Evolutionary conservation across 306 rosid genomes (phyloP), one percentile per base, ranked within the genome.

Genomic region (Abrus precatorius): DNA sequence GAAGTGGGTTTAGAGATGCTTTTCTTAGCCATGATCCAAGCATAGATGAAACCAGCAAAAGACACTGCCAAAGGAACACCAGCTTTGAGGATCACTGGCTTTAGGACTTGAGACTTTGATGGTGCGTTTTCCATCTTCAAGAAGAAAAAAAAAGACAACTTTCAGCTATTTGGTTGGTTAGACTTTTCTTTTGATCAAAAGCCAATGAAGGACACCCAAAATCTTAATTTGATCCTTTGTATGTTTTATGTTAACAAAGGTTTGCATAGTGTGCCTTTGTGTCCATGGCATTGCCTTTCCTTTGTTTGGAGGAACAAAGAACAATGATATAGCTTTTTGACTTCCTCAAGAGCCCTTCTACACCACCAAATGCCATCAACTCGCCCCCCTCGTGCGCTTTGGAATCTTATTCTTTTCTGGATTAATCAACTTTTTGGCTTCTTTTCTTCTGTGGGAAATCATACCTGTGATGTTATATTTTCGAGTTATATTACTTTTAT

Each of bases 51-150:
- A 76, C 90, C 92, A 81, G 87, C 97, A 43, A 88, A 30, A 44
- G 95, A 85, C 43, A 90, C 9, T 14, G 90, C 89, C 52, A 92
- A 52, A 74, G 98, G 88, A 83, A 94, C 74, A 33, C 90, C 94
- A 75, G 82, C 86, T 92, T 88, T 92, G 56, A 89, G 82, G 71
- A 89, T 33, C 61, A 85, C 36, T 77, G 91, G 88, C 86, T 78
- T 85, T 33, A 86, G 20, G 6, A 64, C 32, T 53, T 81, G 90
- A 11, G 41, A n/a, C 30, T 82, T 90, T 63, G 90, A 89, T 29
- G 83, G 6, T 44, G 86, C 43, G 82, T 75, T 83, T 65, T 82
- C 93, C 95, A 88, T 92, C 20, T 44, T 34, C 20, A 20, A 20
- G 20, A 20, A 0, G 30, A 11, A 56, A 57, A 12, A 48, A 43